Conservation (phyloP, 345 rosid genomes). For the Pistacia atlantica region DNA sequence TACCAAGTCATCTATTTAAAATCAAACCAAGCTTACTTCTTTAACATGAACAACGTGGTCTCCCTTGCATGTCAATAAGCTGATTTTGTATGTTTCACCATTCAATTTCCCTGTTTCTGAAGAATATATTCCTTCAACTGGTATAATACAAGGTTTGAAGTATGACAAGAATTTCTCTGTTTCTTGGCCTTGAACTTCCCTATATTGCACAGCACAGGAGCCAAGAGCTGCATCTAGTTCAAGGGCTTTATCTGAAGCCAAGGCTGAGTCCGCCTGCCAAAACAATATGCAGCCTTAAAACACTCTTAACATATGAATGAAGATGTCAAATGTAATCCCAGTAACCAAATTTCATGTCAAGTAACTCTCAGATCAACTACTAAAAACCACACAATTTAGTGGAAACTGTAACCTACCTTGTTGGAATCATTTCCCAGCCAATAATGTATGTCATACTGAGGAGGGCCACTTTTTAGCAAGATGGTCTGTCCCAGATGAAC, state of each 20-base stretch:
- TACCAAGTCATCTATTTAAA: slow-evolving; percentile 1
- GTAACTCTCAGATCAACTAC: neutral
- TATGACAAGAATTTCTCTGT: slow-evolving; percentile 77
- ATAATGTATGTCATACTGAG: slow-evolving; percentile 71
- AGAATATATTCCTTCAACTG: slow-evolving; percentile 60
- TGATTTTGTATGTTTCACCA: slow-evolving; percentile 48
- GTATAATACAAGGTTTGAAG: slow-evolving; percentile 87
- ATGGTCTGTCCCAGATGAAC: slow-evolving; percentile 47
- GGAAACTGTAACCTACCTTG: slow-evolving; percentile 34
- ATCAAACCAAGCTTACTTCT: slow-evolving; percentile 57
- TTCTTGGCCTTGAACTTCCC: slow-evolving; percentile 89
- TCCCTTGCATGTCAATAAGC: slow-evolving; percentile 72
- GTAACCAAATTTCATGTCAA: neutral
- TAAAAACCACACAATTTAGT: neutral
- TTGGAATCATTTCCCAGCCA: slow-evolving; percentile 79
- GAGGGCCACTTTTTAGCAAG: slow-evolving; percentile 51
- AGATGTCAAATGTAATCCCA: neutral
- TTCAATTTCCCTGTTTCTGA: slow-evolving; percentile 35
- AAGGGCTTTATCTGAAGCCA: slow-evolving; percentile 77
- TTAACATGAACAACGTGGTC: slow-evolving; percentile 79
- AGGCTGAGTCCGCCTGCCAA: slow-evolving; percentile 61
- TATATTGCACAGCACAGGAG: slow-evolving; percentile 77
- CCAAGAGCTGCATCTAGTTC: slow-evolving; percentile 82
- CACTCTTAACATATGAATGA: slow-evolving; percentile 13
- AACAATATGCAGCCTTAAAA: slow-evolving; percentile 16